These are phyloP conservation scores for Clitopilus passeckerianus DNA, from an alignment of 768 basidiomycete species.

Conservation along the genomic window DNA sequence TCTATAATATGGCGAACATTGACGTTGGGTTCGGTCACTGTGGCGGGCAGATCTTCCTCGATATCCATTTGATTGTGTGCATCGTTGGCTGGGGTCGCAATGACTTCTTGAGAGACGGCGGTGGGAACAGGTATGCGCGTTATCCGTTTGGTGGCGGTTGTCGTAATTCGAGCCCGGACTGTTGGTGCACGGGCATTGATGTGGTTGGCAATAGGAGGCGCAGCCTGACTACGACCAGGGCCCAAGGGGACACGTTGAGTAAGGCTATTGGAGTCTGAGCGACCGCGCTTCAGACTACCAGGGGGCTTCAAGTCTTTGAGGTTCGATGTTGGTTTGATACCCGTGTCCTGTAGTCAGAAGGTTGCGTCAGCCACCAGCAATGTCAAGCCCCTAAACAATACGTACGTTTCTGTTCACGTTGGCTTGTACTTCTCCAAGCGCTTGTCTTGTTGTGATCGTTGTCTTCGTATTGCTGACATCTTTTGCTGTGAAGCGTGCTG, in stretches of 20 bases:
- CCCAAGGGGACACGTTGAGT: slow-evolving; percentile 70
- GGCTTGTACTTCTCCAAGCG: slow-evolving; percentile 75
- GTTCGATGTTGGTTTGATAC: slow-evolving; percentile 28
- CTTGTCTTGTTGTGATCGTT: slow-evolving; percentile 53
- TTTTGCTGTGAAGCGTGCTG: slow-evolving; percentile 47
- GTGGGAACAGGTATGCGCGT: slow-evolving; percentile 40
- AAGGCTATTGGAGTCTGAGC: slow-evolving; percentile 58
- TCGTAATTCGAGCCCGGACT: slow-evolving; percentile 23
- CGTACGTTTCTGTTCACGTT: slow-evolving; percentile 76
- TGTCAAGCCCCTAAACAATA: slow-evolving; percentile 5
- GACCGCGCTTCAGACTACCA: slow-evolving; percentile 52
- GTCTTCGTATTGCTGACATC: slow-evolving; percentile 48
- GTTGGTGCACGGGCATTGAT: slow-evolving; percentile 31
- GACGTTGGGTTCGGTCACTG: slow-evolving; percentile 19
- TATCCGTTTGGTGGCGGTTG: slow-evolving; percentile 27
- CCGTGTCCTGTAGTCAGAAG: slow-evolving; percentile 35
- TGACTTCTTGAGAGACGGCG: slow-evolving; percentile 35
- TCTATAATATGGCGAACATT: not conserved
- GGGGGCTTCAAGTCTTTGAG: not conserved
- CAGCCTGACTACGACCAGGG: slow-evolving; percentile 44
- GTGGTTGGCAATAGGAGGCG: slow-evolving; percentile 36
- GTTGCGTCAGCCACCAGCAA: slow-evolving; percentile 12
- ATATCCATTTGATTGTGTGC: slow-evolving; percentile 61
- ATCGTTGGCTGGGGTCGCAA: slow-evolving; percentile 27
- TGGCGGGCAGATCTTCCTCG: slow-evolving; percentile 38